Conservation (phyloP, 2,329 filamentous ascomycete genomes). For the Pyrenophora seminiperda region DNA sequence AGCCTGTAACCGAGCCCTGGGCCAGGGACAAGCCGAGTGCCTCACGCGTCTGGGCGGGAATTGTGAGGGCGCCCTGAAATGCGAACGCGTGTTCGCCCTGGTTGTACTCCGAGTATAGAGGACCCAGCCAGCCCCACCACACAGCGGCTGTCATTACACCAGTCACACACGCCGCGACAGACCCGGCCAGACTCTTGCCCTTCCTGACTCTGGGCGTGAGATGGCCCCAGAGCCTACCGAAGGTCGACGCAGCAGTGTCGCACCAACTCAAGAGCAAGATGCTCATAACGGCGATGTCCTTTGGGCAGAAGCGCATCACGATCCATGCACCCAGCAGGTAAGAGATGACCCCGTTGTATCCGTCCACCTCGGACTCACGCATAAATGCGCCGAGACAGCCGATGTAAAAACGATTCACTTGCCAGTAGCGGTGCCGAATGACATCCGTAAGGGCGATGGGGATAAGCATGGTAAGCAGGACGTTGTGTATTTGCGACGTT, state of each 20-base stretch:
- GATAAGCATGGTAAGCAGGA: slow-evolving; percentile 77
- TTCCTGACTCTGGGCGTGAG: slow-evolving; percentile 84
- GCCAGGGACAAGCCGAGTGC: slow-evolving; percentile 65
- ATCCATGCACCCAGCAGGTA: slow-evolving; percentile 91
- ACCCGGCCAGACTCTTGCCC: slow-evolving; percentile 92
- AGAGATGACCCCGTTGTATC: slow-evolving; percentile 97
- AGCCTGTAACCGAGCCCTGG: slow-evolving; percentile 69
- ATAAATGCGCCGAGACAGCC: slow-evolving; percentile 84
- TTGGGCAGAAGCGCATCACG: slow-evolving; percentile 85
- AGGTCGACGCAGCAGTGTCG: slow-evolving; percentile 93
- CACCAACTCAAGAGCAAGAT: slow-evolving; percentile 95
- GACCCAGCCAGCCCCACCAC: slow-evolving; percentile 89
- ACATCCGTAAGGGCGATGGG: slow-evolving; percentile 84
- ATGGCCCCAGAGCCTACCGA: slow-evolving; percentile 85
- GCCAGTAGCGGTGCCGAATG: slow-evolving; percentile 78
- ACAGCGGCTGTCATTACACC: slow-evolving; percentile 81
- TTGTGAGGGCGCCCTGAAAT: slow-evolving; percentile 75
- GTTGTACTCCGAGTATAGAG: slow-evolving; percentile 50
- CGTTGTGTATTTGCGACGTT: slow-evolving; percentile 77
- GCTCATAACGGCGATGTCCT: slow-evolving; percentile 88
- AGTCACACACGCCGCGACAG: slow-evolving; percentile 78
- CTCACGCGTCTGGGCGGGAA: slow-evolving; percentile 66
- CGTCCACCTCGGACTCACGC: slow-evolving; percentile 92
- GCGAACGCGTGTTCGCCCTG: slow-evolving; percentile 68
- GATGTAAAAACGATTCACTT: slow-evolving; percentile 88